Evolutionary conservation across 2,329 filamentous ascomycete genomes (phyloP).

Genomic region (Rhynchosporium agropyri): DNA sequence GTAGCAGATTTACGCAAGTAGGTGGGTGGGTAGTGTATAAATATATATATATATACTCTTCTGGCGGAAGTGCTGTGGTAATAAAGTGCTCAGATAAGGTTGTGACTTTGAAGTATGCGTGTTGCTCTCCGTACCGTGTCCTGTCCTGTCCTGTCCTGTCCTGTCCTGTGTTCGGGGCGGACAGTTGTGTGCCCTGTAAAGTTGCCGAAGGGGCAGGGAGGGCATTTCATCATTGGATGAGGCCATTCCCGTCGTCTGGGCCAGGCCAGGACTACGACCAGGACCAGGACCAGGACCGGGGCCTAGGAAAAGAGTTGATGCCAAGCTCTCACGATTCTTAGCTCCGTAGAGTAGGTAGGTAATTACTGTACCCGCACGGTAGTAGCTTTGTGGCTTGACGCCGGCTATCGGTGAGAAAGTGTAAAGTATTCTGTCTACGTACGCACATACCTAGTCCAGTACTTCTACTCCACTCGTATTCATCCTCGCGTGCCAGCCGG

Average conservation of each 20-base stretch:
- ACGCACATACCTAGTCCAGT: neutral
- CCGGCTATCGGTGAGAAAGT: conserved; percentile 6
- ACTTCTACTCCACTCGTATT: too few relatives aligned
- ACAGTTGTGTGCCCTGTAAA: too few relatives aligned
- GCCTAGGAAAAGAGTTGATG: neutral
- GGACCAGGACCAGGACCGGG: neutral
- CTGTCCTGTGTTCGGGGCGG: too few relatives aligned
- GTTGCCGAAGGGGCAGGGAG: neutral
- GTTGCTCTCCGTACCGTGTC: neutral
- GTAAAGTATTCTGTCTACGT: conserved; percentile 5
- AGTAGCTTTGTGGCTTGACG: neutral
- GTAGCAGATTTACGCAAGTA: neutral
- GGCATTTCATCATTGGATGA: conserved; percentile 1
- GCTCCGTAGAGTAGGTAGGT: too few relatives aligned
- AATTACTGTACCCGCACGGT: too few relatives aligned
- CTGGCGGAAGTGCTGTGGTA: too few relatives aligned
- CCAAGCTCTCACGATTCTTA: too few relatives aligned
- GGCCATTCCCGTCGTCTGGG: conserved; percentile 9
- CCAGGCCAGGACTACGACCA: neutral
- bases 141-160: neutral
- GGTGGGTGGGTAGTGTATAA: too few relatives aligned
- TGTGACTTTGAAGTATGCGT: neutral
- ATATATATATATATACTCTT: too few relatives aligned
- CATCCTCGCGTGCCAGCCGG: too few relatives aligned
- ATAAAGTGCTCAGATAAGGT: neutral